These are phyloP conservation scores for Dissophora ornata DNA, from an alignment of 192 early-diverging fungal genomes.

Conservation along the genomic window DNA sequence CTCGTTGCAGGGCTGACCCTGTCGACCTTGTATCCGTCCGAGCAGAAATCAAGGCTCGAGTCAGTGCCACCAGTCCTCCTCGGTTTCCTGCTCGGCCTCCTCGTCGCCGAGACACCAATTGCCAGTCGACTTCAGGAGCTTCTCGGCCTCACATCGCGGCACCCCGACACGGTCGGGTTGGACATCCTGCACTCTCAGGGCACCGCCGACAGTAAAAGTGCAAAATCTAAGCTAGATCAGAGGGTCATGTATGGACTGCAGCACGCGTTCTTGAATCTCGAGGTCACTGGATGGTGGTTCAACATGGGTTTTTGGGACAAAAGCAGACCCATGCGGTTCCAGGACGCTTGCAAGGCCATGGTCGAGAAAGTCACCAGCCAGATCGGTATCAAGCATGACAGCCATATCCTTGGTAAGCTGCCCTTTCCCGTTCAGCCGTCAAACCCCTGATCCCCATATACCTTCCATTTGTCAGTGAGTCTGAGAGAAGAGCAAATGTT, in stretches of 20 bases:
- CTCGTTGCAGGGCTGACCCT: conserved; percentile 2
- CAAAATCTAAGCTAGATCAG: conserved; percentile 32
- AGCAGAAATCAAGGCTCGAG: background rate
- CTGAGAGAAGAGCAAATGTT: too few relatives aligned
- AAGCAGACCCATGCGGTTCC: conserved; percentile 25
- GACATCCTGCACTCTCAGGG: conserved; percentile 32
- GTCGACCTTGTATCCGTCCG: background rate
- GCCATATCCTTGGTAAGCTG: conserved; percentile 49
- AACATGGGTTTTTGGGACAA: conserved; percentile 62
- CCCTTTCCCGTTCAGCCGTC: too few relatives aligned
- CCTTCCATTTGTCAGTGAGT: too few relatives aligned
- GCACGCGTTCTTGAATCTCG: conserved; percentile 56
- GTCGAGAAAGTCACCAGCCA: conserved; percentile 45
- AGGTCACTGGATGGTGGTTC: conserved; percentile 59
- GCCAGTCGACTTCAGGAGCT: conserved; percentile 33
- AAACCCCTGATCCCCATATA: too few relatives aligned
- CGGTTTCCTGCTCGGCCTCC: conserved; percentile 28
- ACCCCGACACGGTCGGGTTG: conserved; percentile 44
- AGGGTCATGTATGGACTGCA: conserved; percentile 58
- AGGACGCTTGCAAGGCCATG: conserved; percentile 57
- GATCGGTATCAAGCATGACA: conserved; percentile 18
- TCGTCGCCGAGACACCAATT: conserved; percentile 38
- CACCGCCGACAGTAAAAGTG: background rate
- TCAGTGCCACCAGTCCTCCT: conserved; percentile 8
- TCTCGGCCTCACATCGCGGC: conserved; percentile 27